Evolutionary conservation across 179 eudicot genomes (phyloP).

Genomic region (Actinidia chinensis): DNA sequence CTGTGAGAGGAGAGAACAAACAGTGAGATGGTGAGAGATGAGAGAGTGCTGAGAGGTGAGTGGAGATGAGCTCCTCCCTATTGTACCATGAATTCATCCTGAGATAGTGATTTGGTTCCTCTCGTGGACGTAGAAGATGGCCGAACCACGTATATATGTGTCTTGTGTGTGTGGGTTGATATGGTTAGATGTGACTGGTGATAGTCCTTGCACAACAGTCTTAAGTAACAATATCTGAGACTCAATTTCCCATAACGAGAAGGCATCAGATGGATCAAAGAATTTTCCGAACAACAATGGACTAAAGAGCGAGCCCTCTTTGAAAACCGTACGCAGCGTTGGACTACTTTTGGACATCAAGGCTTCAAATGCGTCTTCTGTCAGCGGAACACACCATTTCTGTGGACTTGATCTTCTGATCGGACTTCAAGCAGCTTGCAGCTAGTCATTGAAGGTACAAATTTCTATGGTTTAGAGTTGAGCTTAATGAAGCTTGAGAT

Average conservation of each 20-base stretch:
- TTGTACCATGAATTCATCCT: no score
- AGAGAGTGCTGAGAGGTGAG: no score
- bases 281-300: slow-evolving; percentile 87
- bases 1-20: no score
- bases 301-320: slow-evolving; percentile 72
- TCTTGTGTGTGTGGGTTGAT: no score
- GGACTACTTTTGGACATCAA: slow-evolving; percentile 45
- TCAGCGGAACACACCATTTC: slow-evolving; percentile 73
- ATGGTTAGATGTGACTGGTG: no score
- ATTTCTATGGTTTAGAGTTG: neutral
- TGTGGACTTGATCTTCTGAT: slow-evolving; percentile 57
- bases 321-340: slow-evolving; percentile 39
- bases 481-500: neutral
- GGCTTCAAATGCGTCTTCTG: slow-evolving; percentile 57
- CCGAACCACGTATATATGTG: no score
- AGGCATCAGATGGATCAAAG: slow-evolving; percentile 94
- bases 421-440: slow-evolving; percentile 48
- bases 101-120: no score
- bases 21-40: no score
- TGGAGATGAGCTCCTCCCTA: no score
- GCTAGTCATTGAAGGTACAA: slow-evolving; percentile 41
- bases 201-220: no score
- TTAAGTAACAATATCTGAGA: slow-evolving; percentile 51
- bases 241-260: slow-evolving; percentile 90
- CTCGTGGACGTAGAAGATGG: no score